Conservation (phyloP, 805 yeast species). For the Suhomyces xylopsoci region DNA sequence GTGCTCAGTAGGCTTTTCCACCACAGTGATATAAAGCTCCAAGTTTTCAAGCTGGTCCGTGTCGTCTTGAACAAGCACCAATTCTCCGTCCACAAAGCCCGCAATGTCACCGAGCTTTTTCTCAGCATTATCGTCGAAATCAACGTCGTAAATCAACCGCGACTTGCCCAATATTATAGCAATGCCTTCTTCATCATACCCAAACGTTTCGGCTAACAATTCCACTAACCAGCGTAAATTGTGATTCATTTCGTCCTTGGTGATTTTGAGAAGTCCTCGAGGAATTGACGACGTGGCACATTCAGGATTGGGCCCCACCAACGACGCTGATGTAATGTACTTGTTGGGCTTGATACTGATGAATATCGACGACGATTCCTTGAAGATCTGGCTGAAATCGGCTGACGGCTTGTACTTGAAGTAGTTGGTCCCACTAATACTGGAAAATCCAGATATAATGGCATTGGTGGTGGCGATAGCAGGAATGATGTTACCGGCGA, state of each 20-base stretch:
- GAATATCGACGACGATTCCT: conserved; percentile 30
- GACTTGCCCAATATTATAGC: conserved; percentile 58
- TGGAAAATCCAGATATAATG: conserved; percentile 84
- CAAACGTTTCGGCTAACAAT: conserved; percentile 45
- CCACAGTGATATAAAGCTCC: conserved; percentile 53
- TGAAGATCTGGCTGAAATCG: conserved; percentile 23
- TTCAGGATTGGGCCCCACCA: conserved; percentile 61
- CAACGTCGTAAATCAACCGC: conserved; percentile 74
- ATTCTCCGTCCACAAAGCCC: conserved; percentile 58
- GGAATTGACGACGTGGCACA: conserved; percentile 61
- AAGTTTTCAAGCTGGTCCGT: conserved; percentile 61
- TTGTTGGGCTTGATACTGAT: conserved; percentile 51
- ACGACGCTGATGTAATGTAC: conserved; percentile 60
- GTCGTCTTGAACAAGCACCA: conserved; percentile 75
- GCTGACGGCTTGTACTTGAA: conserved; percentile 28
- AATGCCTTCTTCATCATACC: conserved; percentile 49
- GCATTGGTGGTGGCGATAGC: conserved; percentile 99
- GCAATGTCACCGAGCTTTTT: conserved; percentile 45
- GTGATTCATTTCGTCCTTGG: conserved; percentile 19
- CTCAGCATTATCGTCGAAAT: conserved; percentile 75
- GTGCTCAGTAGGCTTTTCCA: background rate
- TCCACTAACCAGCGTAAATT: conserved; percentile 53
- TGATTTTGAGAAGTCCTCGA: conserved; percentile 47
- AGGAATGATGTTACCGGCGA: conserved; percentile 97
- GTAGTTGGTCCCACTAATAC: conserved; percentile 62